A percentile compares a stretch with the other conserved stretches of the same genome.
These are phyloP conservation scores for Pseudovirgaria hyperparasitica DNA, from an alignment of 2,329 filamentous ascomycete species.

Conservation along the genomic window DNA sequence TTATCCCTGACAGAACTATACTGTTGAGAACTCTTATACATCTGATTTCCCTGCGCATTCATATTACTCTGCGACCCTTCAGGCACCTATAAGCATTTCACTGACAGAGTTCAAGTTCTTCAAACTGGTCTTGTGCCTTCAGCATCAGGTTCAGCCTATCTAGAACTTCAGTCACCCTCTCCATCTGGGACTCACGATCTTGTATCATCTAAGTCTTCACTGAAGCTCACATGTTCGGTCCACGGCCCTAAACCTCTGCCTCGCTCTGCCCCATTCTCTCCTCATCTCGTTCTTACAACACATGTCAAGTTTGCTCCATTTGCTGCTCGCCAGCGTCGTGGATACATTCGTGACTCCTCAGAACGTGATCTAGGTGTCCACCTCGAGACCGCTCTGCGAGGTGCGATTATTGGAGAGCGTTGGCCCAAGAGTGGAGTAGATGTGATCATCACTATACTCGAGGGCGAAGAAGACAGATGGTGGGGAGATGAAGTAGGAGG, in stretches of 20 bases:
- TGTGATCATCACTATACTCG: conserved; percentile 81
- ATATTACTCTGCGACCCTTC: too few species aligned
- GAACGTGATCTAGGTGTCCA: conserved; percentile 87
- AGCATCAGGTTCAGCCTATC: conserved; percentile 83
- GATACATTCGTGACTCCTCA: conserved; percentile 72
- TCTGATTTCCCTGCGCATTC: too few species aligned
- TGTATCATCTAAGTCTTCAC: conserved; percentile 46
- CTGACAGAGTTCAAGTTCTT: conserved; percentile 46
- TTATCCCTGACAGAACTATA: too few species aligned
- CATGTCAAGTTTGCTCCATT: conserved; percentile 97
- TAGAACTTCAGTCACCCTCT: conserved; percentile 43
- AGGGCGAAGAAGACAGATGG: conserved; percentile 75
- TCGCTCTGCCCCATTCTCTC: conserved; percentile 79
- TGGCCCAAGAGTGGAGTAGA: conserved; percentile 99
- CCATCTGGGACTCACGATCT: conserved; percentile 29
- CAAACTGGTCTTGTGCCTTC: conserved; percentile 88
- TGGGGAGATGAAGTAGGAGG: conserved; percentile 39
- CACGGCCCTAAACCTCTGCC: conserved; percentile 88
- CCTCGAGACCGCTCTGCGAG: conserved; percentile 78
- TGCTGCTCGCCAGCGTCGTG: conserved; percentile 67
- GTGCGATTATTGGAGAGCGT: conserved; percentile 79
- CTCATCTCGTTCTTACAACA: conserved; percentile 80
- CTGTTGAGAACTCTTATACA: too few species aligned
- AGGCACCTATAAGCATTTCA: too few species aligned
- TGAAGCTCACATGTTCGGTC: conserved; percentile 88